Evolutionary conservation across 768 basidiomycete species (phyloP), one percentile per base, ranked within the genome.

Genomic region (Paxillus involutus): DNA sequence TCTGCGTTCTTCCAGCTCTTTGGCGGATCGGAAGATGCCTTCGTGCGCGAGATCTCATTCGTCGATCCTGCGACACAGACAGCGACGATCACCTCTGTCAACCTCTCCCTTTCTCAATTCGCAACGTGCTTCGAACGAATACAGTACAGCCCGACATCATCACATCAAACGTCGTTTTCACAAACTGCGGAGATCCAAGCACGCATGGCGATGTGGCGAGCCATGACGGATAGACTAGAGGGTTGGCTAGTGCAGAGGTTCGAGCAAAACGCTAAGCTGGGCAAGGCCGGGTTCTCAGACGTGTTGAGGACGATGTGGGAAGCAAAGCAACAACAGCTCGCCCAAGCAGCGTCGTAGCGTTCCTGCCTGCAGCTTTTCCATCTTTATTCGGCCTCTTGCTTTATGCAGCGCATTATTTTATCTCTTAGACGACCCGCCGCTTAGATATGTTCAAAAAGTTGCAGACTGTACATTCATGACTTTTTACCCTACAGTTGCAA

Each of bases 111-210:
- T 29, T 94, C 93, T n/a, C 92, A 96, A 73, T 94, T 96, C 63
- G 89, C 92, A 58, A 91, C 88, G 37, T 96, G 92, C 67, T 85
- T 90, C 61, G 95, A 98, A 72, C 84, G 83, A 61, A 94, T 98
- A 72, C 85, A 83, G 52, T 98, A 98, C 68, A 77, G 79, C 1
- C 95, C 94, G 1, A 73, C 79, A n/a, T 79, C 82, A 0, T 63
- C 75, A 21, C 73, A 78, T 45, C 78, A 81, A 44, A 97, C 94
- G 9, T 64, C 77, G 29, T 98, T 98, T 68, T 69, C 76, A 5
- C 95, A 97, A 71, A 92, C 93, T n/a, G 95, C 95, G 2, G 88
- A 94, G 72, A 85, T 98, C 51, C 89, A 93, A 68, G 82, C 91
- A 3, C 83, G 91, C 51, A 81, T 89, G 82, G 76, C 82, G 3